These are phyloP conservation scores for Magnolia kwangsiensis DNA, from an alignment of 164 flowering plant species.

Conservation along the genomic window DNA sequence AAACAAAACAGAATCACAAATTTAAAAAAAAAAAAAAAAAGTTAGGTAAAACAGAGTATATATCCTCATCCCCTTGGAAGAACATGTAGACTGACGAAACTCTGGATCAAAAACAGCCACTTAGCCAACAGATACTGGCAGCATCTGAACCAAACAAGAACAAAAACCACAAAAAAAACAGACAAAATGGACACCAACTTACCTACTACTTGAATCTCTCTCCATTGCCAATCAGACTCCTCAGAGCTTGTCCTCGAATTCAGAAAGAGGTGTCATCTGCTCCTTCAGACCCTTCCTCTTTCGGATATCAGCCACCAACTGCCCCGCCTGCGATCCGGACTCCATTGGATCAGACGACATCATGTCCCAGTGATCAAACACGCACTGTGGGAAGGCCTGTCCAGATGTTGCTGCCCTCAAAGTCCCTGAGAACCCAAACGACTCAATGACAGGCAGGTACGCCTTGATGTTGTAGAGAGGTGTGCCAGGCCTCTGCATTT, in stretches of 20 bases:
- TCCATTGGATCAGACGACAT: constrained; percentile 54
- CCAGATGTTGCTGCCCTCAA: constrained; percentile 57
- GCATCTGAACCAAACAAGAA: not conserved
- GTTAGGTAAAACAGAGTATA: not conserved
- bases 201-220: not conserved
- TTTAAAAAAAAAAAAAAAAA: too few relatives aligned
- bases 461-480: constrained; percentile 60
- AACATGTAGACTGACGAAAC: not conserved
- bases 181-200: not conserved
- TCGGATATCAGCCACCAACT: constrained; percentile 36
- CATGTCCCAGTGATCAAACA: constrained; percentile 66
- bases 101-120: not conserved
- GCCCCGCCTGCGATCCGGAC: constrained; percentile 34
- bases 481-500: constrained; percentile 61
- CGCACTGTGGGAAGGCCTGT: constrained; percentile 60
- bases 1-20: too few relatives aligned
- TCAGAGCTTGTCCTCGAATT: constrained; percentile 53
- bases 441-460: constrained; percentile 51
- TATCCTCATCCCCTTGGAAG: not conserved
- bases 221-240: not conserved
- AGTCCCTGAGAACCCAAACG: constrained; percentile 43
- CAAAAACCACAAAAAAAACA: not conserved
- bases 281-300: constrained; percentile 60
- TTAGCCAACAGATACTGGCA: not conserved
- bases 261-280: constrained; percentile 53